phyloP scores from a whole-genome alignment of 2,329 filamentous ascomycete genomes.

The Cladorrhinum sp. region DNA sequence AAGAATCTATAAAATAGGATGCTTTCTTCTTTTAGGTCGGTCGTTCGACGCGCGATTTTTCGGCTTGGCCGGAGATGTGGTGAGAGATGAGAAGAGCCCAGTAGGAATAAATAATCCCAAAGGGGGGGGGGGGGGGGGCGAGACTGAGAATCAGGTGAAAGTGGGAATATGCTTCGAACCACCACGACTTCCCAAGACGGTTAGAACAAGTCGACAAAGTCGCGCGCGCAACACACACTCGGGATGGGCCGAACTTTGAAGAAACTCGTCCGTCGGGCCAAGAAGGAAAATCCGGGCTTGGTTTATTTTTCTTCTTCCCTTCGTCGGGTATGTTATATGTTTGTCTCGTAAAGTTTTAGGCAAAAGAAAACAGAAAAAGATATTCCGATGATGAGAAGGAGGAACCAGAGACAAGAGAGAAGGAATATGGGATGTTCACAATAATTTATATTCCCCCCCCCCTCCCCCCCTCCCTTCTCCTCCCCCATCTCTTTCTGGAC shows the following conservation, averaged over 20 bases:
- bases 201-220: too few species aligned
- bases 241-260: constrained; percentile 6
- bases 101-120: background rate
- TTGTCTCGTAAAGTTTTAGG: background rate
- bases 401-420: too few species aligned
- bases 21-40: too few species aligned
- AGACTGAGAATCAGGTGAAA: background rate
- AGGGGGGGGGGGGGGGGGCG: background rate
- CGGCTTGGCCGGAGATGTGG: background rate
- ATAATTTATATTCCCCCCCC: background rate
- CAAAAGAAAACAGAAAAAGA: background rate
- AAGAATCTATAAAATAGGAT: too few species aligned
- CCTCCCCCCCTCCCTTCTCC: background rate
- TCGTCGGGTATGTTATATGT: background rate
- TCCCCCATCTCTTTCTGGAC: too few species aligned
- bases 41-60: background rate
- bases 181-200: constrained; percentile 1
- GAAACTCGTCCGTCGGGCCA: background rate
- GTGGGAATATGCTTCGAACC: constrained; percentile 2
- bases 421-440: background rate
- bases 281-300: background rate
- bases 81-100: background rate
- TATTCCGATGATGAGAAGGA: background rate
- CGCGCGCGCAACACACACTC: background rate
- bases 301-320: too few species aligned